These are phyloP conservation scores for Anthracocystis setariae DNA, from an alignment of 1,284 basidiomycete genomes.

Conservation along the genomic window DNA sequence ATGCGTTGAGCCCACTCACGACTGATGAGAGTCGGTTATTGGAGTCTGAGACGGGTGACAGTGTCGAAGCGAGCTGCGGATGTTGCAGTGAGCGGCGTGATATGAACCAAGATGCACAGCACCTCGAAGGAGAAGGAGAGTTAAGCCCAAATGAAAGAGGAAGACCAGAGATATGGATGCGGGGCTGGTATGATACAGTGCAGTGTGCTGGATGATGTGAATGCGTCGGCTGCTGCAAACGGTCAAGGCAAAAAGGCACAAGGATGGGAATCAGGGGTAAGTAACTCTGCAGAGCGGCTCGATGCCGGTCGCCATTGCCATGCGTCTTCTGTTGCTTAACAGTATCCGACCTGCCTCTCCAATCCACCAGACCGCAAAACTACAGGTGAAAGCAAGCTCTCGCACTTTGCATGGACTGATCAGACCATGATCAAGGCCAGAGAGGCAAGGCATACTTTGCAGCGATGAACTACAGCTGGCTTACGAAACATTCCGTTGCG, in stretches of 20 bases:
- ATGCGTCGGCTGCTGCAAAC: conserved; percentile 7
- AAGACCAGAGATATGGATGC: neutral
- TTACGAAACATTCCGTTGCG: no score
- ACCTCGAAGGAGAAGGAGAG: neutral
- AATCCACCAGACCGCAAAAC: no score
- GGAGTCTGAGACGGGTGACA: neutral
- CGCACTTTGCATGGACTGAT: no score
- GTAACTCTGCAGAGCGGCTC: no score
- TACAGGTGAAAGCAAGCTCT: no score
- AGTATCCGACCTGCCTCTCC: no score
- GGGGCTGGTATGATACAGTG: conserved; percentile 15
- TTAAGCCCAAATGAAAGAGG: conserved; percentile 6
- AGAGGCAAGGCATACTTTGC: no score
- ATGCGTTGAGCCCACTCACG: conserved; percentile 8
- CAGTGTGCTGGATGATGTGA: conserved; percentile 8
- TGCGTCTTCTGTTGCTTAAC: no score
- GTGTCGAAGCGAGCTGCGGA: neutral
- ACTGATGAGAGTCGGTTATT: neutral
- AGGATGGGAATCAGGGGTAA: neutral
- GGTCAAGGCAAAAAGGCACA: neutral
- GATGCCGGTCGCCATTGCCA: no score
- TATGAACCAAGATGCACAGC: neutral
- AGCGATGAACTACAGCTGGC: no score
- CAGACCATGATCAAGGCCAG: no score
- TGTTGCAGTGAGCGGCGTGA: neutral